Conservation (phyloP, 257 asterid species). For the Solanum appendiculatum region DNA sequence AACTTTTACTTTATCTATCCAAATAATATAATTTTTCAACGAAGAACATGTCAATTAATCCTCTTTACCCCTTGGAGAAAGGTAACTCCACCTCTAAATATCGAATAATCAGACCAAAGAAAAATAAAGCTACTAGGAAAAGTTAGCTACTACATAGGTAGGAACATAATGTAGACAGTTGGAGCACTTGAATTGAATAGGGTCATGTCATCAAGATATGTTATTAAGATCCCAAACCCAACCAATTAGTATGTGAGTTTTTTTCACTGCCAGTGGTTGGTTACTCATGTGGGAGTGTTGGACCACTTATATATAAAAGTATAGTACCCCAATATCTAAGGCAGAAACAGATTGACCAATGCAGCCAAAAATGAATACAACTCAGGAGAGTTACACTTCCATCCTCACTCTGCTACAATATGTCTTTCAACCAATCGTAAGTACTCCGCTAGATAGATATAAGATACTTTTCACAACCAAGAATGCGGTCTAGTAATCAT, state of each 20-base stretch:
- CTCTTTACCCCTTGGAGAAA: background rate
- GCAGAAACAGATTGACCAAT: background rate
- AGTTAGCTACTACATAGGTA: background rate
- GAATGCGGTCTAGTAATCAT: too few species aligned
- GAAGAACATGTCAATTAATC: too few species aligned
- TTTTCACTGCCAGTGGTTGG: background rate
- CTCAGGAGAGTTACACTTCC: background rate
- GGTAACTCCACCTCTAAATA: background rate
- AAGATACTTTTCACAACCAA: too few species aligned
- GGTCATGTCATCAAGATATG: background rate
- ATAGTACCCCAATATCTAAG: background rate
- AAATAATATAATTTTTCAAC: too few species aligned
- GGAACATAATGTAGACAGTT: background rate
- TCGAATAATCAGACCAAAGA: background rate
- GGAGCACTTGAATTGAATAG: background rate
- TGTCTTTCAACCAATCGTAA: background rate
- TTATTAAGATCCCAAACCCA: background rate
- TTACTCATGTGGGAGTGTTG: background rate
- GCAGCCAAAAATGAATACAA: background rate
- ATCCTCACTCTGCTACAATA: background rate
- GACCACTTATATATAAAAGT: background rate
- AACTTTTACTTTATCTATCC: background rate
- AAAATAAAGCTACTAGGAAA: background rate
- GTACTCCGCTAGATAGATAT: background rate
- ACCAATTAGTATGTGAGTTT: background rate